Conservation (phyloP, 768 basidiomycete species). For the Lactifluus pinguis region DNA sequence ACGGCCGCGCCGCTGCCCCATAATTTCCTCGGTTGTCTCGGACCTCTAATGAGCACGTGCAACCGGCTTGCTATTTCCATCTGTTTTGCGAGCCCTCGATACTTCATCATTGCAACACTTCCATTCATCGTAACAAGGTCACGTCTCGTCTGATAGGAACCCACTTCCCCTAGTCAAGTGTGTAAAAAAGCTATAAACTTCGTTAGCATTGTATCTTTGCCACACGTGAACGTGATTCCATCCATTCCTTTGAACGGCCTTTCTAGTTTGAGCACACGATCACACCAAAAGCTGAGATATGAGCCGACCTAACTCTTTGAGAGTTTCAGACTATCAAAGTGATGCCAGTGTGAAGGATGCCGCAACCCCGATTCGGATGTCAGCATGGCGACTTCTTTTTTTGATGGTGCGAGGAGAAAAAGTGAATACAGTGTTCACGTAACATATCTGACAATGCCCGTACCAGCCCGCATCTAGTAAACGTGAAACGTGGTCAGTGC, state of each 20-base stretch:
- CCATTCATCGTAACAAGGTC: conserved; percentile 4
- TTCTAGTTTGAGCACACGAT: background rate
- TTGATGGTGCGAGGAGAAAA: background rate
- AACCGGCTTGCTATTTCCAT: conserved; percentile 9
- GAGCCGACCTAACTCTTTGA: too few species aligned
- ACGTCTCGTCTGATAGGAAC: conserved; percentile 9
- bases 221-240: conserved; percentile 5
- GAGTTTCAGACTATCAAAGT: background rate
- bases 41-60: background rate
- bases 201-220: conserved; percentile 12
- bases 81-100: background rate
- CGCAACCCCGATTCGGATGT: background rate
- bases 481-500: background rate
- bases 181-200: conserved; percentile 12
- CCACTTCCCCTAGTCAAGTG: conserved; percentile 7
- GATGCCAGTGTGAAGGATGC: background rate
- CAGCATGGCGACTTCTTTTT: background rate
- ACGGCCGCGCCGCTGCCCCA: background rate
- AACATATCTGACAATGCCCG: background rate
- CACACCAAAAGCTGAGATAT: background rate
- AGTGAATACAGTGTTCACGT: background rate
- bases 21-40: conserved; percentile 13
- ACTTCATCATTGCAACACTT: conserved; percentile 8
- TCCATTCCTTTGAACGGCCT: background rate
- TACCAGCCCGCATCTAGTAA: background rate